Base-by-base conservation (phyloP, 129 eudicot genomes). In the Escallonia rubra region DNA sequence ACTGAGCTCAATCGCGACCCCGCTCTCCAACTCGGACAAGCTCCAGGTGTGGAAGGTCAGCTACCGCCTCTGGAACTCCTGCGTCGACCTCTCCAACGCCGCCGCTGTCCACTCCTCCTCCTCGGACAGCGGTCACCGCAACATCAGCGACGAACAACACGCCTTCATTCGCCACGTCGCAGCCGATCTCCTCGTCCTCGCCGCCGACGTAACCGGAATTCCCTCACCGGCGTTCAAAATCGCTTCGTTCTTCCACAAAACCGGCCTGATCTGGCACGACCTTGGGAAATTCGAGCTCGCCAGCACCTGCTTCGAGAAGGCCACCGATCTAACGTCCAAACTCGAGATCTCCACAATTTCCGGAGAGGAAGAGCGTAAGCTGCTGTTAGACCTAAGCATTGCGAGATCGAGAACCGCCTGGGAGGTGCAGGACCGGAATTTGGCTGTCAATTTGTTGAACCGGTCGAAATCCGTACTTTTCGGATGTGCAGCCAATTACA, bases 1-100 rank as follows among this genome's bases (percentile, higher is more conserved):
- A 42, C 80, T 89, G 49, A 72, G 64, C 41, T 73, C 81, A 61
- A 82, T 89, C 63, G 50, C 85, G 59, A 23, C 34, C 34, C 96
- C 96, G n/a, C 79, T 84, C 71, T 76, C 78, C 34, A 89, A 93
- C 63, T 76, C 96, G 10, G 48, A 68, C 63, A 89, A 93, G 72
- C 82, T 93, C 68, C 81, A 80, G 53, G 71, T 89, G 50, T 93
- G 99, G 96, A 89, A 89, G 67, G 80, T 93, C 78, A 76, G 88
- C 61, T 93, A 86, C 80, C 95, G 99, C 61, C 83, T 93, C 56
- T 93, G 96, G 96, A 93, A 89, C 76, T 71, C 88, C 8, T 87
- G 95, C 70, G 95, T 93, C 70, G 99, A 93, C 75, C 67, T 89
- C 66, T 80, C 90, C 75, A 89, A 93, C 60, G 74, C 87, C 57